A percentile compares a stretch with the other conserved stretches of the same genome.
phyloP scores from a whole-genome alignment of 371 early-diverging fungal species.

The Lichtheimia corymbifera region DNA sequence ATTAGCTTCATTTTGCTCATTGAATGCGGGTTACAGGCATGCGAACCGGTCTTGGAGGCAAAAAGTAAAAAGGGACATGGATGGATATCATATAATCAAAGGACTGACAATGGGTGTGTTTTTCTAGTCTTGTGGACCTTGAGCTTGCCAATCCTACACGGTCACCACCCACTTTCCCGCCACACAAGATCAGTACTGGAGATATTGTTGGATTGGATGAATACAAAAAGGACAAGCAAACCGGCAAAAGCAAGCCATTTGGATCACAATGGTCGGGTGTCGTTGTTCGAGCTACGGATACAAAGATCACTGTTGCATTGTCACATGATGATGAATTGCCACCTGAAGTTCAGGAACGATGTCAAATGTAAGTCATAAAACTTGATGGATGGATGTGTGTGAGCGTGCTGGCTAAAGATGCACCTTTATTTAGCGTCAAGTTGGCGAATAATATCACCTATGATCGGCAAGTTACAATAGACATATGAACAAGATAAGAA shows the following conservation, averaged over 20 bases:
- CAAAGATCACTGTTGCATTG: conserved; percentile 66
- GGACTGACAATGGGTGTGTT: neutral
- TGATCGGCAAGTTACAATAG: conserved; percentile 47
- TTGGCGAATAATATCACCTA: conserved; percentile 82
- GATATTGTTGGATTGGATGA: conserved; percentile 78
- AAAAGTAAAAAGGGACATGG: conserved; percentile 40
- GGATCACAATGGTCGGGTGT: conserved; percentile 49
- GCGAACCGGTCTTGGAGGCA: conserved; percentile 80
- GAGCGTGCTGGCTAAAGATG: too few species aligned
- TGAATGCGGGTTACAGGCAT: conserved; percentile 30
- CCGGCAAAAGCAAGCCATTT: conserved; percentile 17
- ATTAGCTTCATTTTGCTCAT: neutral
- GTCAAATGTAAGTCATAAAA: conserved; percentile 54
- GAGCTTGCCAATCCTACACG: conserved; percentile 59
- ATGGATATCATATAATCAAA: neutral
- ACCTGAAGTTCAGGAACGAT: conserved; percentile 66
- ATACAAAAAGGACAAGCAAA: conserved; percentile 53
- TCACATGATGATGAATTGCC: conserved; percentile 58
- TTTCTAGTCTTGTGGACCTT: conserved; percentile 60
- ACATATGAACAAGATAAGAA: neutral
- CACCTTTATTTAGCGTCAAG: conserved; percentile 40
- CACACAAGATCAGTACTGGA: conserved; percentile 70
- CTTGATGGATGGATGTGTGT: neutral
- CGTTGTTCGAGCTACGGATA: conserved; percentile 61
- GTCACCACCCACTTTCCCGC: conserved; percentile 57